Base-by-base conservation (phyloP, 768 basidiomycete genomes). In the Suillus plorans region DNA sequence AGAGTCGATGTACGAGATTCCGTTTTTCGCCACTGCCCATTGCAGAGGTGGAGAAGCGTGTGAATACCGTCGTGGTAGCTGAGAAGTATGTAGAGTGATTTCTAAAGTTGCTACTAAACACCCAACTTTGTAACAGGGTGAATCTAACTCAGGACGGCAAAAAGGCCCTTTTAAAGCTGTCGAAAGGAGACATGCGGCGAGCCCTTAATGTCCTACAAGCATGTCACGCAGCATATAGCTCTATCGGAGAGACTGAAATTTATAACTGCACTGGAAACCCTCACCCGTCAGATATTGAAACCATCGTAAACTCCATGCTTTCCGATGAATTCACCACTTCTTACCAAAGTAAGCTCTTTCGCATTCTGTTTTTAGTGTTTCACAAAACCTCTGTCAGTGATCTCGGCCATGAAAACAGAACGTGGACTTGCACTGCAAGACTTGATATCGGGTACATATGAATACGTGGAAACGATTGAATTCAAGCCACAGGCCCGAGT, bases 201-300 rank as follows among this genome's bases (percentile, higher is more conserved):
- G 97, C 96, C 2, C 81, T 99, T 20, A 99, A 97, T 73, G 91
- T 99, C 36, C 81, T 99, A 22, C 97, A 99, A 79, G 97, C 97
- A 0, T 99, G 97, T 72, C 95, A 99, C 75, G 96, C 97, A 18
- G 97, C 97, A 4, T 99, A 98, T 74, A 94, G 96, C 50, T 75
- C 85, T 12, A 88, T 89, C 39, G 91, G 92, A 63, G 96, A 98
- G 78, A 87, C 88, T 0, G 95, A 97, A 67, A 87, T 99, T 28
- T 99, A 99, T 76, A 94, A 91, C 69, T 99, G 97, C 75, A 99
- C 97, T 0, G 97, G 97, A 47, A 96, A 89, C 69, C 97, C 97
- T 22, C 95, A 98, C 74, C 97, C 97, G 0, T 84, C 86, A 34
- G 97, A 99, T 77, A 94, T 99, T 55, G 94, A 96, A 73, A 85